These are phyloP conservation scores for Penicillium bovifimosum DNA, from an alignment of 495 filamentous ascomycete species.

Conservation along the genomic window DNA sequence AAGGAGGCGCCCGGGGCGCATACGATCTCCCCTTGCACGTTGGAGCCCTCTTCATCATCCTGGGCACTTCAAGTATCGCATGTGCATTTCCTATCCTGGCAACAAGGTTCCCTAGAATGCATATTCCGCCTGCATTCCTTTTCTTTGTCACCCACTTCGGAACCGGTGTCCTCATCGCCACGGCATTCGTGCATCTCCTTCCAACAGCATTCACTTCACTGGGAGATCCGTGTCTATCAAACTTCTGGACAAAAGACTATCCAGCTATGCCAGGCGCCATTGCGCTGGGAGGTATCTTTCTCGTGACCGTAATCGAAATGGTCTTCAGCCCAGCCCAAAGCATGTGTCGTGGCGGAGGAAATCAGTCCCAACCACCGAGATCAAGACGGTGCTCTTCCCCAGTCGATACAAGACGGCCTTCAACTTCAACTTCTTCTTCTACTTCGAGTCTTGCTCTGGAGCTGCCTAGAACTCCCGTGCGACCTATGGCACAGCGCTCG, in stretches of 20 bases:
- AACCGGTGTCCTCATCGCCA: constrained; percentile 78
- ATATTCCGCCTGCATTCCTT: constrained; percentile 40
- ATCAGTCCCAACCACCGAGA: background rate
- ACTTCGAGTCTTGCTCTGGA: background rate
- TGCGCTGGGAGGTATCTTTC: constrained; percentile 60
- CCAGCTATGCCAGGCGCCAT: constrained; percentile 64
- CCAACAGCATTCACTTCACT: constrained; percentile 70
- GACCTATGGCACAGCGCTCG: background rate
- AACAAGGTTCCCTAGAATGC: constrained; percentile 30
- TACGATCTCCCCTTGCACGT: constrained; percentile 62
- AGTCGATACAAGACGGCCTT: background rate
- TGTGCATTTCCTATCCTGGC: constrained; percentile 40
- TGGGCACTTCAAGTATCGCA: constrained; percentile 53
- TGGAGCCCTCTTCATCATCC: constrained; percentile 61
- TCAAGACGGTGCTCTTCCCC: background rate
- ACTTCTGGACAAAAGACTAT: constrained; percentile 61
- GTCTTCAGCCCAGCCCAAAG: constrained; percentile 46
- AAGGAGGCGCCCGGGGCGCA: constrained; percentile 20
- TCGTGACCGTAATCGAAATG: constrained; percentile 66
- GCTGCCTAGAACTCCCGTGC: background rate
- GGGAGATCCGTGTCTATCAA: constrained; percentile 64
- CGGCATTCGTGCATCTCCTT: constrained; percentile 73
- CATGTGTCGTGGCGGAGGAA: constrained; percentile 22
- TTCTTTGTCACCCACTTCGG: constrained; percentile 73
- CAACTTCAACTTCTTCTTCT: background rate